Base-by-base conservation (phyloP, 192 early-diverging fungal genomes). In the Linderina pennispora region DNA sequence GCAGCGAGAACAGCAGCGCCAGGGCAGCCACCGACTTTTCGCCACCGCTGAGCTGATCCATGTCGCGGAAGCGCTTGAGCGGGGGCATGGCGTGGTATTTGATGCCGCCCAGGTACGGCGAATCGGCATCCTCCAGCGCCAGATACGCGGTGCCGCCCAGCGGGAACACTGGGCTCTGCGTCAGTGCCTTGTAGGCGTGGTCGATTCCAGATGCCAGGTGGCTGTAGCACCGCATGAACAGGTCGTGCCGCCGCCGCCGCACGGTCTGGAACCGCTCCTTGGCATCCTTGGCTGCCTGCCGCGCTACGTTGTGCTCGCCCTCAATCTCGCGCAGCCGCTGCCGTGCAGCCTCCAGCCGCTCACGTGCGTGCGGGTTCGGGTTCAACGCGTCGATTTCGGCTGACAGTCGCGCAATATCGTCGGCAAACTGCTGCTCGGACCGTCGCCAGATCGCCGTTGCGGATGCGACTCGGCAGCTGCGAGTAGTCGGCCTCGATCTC, bases 81-180 rank as follows among this genome's bases (percentile, higher is more conserved):
- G 97, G 97, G 6, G 97, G 97, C 93, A 98, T 98, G 0, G 97
- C 94, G 57, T 99, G 94, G 74, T 96, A 99, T 48, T 91, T 90
- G 36, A 99, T 80, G 23, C 94, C 94, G 40, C 86, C 81, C 46
- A 91, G 57, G 42, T 94, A 99, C 3, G 97, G 97, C 64, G 97
- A 92, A 65, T 98, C 93, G 16, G 80, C 83, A 39, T 92, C 89
- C 62, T 98, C 94, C 38, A 97, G 63, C 5, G 79, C 89, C 55
- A 99, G 60, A 41, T 97, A 96, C 0, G 97, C 97, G 0, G 87
- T 93, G 14, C 97, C 97, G 8, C 97, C 97, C 43, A 89, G 56
- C 4, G 94, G 90, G 62, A 97, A 94, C 16, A 81, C 79, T 19
- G 77, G 63, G 23, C 84, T 91, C 48, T 66, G 70, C 6, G 97